Base-by-base conservation (phyloP, 148 eudicot genomes). In the Selenicereus undatus region DNA sequence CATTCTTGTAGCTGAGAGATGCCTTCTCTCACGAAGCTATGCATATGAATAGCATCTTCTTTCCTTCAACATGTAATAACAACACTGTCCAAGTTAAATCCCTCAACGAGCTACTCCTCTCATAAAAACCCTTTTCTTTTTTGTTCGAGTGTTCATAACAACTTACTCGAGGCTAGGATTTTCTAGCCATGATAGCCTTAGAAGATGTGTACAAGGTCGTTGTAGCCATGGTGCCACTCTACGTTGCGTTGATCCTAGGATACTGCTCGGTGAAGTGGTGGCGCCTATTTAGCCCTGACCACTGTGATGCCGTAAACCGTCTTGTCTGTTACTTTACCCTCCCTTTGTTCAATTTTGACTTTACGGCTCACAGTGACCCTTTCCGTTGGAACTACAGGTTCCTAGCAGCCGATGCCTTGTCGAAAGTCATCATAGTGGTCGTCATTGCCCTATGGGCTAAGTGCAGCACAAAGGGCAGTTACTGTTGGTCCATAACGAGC, bases 261-360 rank as follows among this genome's bases (percentile, higher is more conserved):
- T 94, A 92, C 70, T 92, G 88, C 0, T 92, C 98, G 0, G 88
- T 94, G 4, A 92, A 83, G 35, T 92, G 94, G 94, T 91, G 97
- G 93, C 86, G 76, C 22, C 81, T 94, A 1, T 91, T 92, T 78
- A 89, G 80, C 2, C 76, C 82, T 0, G 97, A 94, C 3, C 93
- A 94, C 36, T 85, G 89, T 18, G 89, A 94, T 22, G 97, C 98
- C 7, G 84, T 94, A 11, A 92, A 94, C 82, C 85, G 87, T 14
- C 83, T 94, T 0, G 97, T 92, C 16, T 91, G 92, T 51, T 91
- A 83, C 24, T 92, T 94, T 79, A 94, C 97, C 8, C 84, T 90
- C 13, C 98, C 98, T 32, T 86, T 94, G 11, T 94, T 94, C 78
- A 87, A 86, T 29, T 90, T 94, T 9, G 94, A 89, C 39, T 94